phyloP scores from a whole-genome alignment of 495 filamentous ascomycete species.

The Thozetella sp. region DNA sequence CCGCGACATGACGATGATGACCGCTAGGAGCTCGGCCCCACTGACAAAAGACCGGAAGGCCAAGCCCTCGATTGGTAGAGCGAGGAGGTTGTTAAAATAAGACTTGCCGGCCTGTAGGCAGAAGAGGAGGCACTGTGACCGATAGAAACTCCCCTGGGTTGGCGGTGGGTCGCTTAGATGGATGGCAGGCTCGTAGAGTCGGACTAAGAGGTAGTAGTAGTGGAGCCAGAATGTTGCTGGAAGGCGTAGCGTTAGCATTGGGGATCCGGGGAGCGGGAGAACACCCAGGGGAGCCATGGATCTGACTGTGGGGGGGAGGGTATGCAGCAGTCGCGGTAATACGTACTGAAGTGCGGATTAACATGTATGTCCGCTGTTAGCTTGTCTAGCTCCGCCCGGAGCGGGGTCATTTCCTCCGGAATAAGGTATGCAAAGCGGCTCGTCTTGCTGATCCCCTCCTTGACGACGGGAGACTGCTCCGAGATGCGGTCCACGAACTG shows the following conservation, averaged over 20 bases:
- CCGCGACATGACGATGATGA: constrained; percentile 22
- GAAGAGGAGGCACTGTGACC: constrained; percentile 22
- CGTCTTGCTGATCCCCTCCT: not conserved
- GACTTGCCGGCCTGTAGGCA: constrained; percentile 22
- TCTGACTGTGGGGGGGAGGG: too few species aligned
- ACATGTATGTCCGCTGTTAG: constrained; percentile 16
- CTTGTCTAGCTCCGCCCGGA: constrained; percentile 23
- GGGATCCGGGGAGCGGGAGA: not conserved
- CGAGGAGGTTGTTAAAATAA: constrained; percentile 16
- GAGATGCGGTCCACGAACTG: constrained; percentile 22
- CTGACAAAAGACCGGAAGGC: constrained; percentile 18
- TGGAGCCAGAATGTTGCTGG: constrained; percentile 25
- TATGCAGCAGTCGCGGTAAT: not conserved
- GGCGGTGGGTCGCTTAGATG: constrained; percentile 12
- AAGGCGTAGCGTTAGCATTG: constrained; percentile 7
- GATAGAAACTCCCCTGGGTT: constrained; percentile 10
- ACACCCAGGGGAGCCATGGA: too few species aligned
- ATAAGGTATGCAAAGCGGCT: constrained; percentile 15
- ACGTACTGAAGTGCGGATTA: constrained; percentile 23
- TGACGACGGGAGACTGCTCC: constrained; percentile 15
- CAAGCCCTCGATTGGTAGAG: constrained; percentile 17
- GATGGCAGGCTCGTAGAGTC: constrained; percentile 28
- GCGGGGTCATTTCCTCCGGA: constrained; percentile 13
- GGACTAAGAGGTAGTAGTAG: constrained; percentile 24
- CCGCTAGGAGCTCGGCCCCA: constrained; percentile 19